Conservation (phyloP, 2,329 filamentous ascomycete species). For the Ploettnerulaceae sp. region DNA sequence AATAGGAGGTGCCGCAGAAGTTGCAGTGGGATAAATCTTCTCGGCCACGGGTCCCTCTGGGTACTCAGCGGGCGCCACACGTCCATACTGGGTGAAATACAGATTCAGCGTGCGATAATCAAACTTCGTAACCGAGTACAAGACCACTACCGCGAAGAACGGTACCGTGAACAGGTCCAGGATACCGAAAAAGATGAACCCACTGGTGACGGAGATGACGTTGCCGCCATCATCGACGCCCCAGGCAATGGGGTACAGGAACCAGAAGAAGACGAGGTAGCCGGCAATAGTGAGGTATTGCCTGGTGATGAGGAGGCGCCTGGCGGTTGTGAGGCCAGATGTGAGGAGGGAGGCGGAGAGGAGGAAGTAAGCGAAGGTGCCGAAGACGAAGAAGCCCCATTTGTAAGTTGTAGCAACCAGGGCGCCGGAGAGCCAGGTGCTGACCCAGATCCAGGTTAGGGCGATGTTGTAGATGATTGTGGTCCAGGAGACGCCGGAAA, state of each 20-base stretch:
- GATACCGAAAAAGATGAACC: constrained; percentile 63
- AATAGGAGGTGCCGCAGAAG: background rate
- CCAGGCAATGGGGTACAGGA: constrained; percentile 61
- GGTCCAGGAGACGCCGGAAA: constrained; percentile 58
- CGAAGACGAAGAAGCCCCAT: constrained; percentile 61
- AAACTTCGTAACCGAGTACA: constrained; percentile 17
- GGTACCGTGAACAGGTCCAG: constrained; percentile 62
- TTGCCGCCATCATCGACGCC: constrained; percentile 60
- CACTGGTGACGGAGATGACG: constrained; percentile 57
- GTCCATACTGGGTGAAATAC: constrained; percentile 30
- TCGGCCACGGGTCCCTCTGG: constrained; percentile 17
- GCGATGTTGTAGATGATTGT: constrained; percentile 57
- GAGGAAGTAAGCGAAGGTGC: constrained; percentile 50
- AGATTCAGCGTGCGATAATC: constrained; percentile 26
- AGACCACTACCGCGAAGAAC: constrained; percentile 28
- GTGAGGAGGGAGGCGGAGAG: constrained; percentile 54
- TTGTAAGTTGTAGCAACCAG: constrained; percentile 58
- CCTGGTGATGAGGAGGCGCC: constrained; percentile 47
- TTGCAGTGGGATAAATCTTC: constrained; percentile 10
- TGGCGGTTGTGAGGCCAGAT: constrained; percentile 52
- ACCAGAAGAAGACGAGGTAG: constrained; percentile 55
- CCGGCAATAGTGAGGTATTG: constrained; percentile 52
- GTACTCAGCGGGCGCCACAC: constrained; percentile 20
- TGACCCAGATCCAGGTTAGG: constrained; percentile 59
- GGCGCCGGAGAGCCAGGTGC: constrained; percentile 59